A percentile compares a stretch with the other conserved stretches of the same genome.
phyloP scores from a whole-genome alignment of 805 yeast species.

The Ogataea siamensis region DNA sequence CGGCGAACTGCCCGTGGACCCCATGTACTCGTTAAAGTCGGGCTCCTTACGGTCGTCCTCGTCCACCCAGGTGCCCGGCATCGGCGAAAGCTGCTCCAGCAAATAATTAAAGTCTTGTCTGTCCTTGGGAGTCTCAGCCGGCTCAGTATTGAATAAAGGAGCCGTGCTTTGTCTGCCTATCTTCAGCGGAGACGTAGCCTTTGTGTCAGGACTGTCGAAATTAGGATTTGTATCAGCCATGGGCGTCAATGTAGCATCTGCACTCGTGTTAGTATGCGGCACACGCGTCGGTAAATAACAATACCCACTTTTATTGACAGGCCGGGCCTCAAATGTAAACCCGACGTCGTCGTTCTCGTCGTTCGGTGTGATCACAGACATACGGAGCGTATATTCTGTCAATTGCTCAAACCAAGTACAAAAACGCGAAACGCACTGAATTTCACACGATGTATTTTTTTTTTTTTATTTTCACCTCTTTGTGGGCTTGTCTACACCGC shows the following conservation, averaged over 20 bases:
- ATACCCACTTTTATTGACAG: constrained; percentile 10
- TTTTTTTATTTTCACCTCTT: constrained; percentile 1
- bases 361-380: constrained; percentile 5
- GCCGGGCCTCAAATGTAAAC: constrained; percentile 17
- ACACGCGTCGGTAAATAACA: constrained; percentile 7
- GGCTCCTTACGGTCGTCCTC: constrained; percentile 16
- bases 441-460: constrained; percentile 3
- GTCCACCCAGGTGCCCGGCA: constrained; percentile 32
- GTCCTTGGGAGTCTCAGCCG: constrained; percentile 17
- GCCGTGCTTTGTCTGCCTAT: constrained; percentile 2
- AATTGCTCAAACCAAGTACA: not conserved
- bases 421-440: constrained; percentile 4
- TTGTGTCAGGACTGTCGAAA: constrained; percentile 23
- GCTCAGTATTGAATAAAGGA: not conserved
- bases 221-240: constrained; percentile 1
- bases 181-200: constrained; percentile 30
- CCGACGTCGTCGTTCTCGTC: constrained; percentile 11
- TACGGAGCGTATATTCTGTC: constrained; percentile 1
- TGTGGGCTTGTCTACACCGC: no score
- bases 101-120: constrained; percentile 28
- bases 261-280: constrained; percentile 4
- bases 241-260: constrained; percentile 13
- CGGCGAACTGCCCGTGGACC: constrained; percentile 23
- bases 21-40: constrained; percentile 17
- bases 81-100: constrained; percentile 25